Evolutionary conservation across 1,284 basidiomycete species (phyloP).

Genomic region (Ustilago esculenta): DNA sequence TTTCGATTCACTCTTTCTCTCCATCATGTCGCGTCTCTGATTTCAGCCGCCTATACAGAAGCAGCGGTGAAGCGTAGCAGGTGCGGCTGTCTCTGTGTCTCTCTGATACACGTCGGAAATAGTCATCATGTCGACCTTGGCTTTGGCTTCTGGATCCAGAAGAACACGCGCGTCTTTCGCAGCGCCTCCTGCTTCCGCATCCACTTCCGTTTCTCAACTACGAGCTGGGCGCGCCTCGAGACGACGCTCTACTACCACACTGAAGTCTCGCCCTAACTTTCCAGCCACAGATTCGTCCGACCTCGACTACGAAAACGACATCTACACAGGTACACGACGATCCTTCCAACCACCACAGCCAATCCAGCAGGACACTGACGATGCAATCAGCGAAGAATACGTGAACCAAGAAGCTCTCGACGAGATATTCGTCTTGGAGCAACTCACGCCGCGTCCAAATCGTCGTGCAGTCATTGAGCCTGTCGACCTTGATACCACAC

Average conservation of each 20-base stretch:
- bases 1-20: too few relatives aligned
- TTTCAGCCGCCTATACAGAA: too few relatives aligned
- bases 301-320: constrained; percentile 2
- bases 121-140: constrained; percentile 9
- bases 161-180: constrained; percentile 26
- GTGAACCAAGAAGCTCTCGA: constrained; percentile 26
- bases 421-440: constrained; percentile 25
- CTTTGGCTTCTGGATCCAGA: constrained; percentile 8
- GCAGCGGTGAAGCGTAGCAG: too few relatives aligned
- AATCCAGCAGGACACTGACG: background rate
- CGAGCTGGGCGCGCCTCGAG: background rate
- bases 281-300: constrained; percentile 13
- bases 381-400: constrained; percentile 11
- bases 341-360: background rate
- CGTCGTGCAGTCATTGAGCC: constrained; percentile 10
- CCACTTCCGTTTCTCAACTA: constrained; percentile 4
- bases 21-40: too few relatives aligned
- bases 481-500: constrained; percentile 21
- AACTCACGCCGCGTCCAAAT: constrained; percentile 25
- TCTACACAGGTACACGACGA: background rate
- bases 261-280: background rate
- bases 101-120: too few relatives aligned
- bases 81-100: too few relatives aligned
- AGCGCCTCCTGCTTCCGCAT: constrained; percentile 9
- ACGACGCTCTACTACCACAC: constrained; percentile 6